Percentiles rank a stretch among this genome's conserved stretches.
Conservation (phyloP, 1,284 basidiomycete species). For the Austroboletus novae-zelandiae region DNA sequence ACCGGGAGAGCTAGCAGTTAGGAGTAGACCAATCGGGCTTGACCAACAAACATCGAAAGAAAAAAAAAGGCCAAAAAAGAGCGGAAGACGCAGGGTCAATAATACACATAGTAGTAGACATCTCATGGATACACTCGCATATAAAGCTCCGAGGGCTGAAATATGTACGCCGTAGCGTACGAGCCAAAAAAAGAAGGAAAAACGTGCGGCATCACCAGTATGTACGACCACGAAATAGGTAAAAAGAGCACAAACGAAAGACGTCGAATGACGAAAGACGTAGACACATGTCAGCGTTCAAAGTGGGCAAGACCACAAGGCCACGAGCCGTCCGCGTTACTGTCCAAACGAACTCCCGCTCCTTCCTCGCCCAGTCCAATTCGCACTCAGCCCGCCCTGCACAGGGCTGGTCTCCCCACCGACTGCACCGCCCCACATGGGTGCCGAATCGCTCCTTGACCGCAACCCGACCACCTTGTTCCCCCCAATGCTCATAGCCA, state of each 20-base stretch:
- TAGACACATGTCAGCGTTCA: neutral
- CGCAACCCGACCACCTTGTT: conserved; percentile 18
- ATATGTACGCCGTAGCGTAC: neutral
- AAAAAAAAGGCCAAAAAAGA: too few relatives aligned
- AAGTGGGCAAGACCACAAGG: too few relatives aligned
- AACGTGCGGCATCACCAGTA: neutral
- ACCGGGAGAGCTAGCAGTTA: too few relatives aligned
- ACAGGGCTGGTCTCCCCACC: conserved; percentile 28
- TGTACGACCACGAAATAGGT: neutral
- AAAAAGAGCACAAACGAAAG: conserved; percentile 18
- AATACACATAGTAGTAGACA: too few relatives aligned
- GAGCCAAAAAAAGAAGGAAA: neutral
- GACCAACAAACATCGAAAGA: too few relatives aligned
- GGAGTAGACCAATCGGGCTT: too few relatives aligned
- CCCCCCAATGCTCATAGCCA: neutral
- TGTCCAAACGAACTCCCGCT: conserved; percentile 36
- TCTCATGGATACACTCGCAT: too few relatives aligned
- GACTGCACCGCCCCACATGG: conserved; percentile 35
- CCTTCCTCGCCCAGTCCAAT: conserved; percentile 39
- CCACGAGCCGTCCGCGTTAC: conserved; percentile 8
- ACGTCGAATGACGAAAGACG: conserved; percentile 23
- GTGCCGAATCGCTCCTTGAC: conserved; percentile 53
- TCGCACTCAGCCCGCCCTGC: conserved; percentile 23
- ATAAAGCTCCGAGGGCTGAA: neutral
- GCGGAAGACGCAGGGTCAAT: too few relatives aligned